phyloP scores from a whole-genome alignment of 1,139 yeast species.

The Saccharomyces hybrid region DNA sequence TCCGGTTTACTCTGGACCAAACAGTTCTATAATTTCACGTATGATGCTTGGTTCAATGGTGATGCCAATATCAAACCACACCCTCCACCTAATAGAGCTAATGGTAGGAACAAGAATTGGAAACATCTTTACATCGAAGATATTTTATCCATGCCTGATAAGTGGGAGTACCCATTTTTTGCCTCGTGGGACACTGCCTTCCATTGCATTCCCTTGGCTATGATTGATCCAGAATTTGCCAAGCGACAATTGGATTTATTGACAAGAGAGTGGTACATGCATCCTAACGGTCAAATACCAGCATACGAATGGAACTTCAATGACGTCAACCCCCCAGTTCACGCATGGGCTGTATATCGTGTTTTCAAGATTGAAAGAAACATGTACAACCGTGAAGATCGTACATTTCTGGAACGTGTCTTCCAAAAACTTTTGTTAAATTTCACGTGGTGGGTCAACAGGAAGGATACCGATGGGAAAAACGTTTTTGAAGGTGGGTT shows the following conservation, averaged over 20 bases:
- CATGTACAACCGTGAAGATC: constrained; percentile 75
- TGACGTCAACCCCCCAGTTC: constrained; percentile 96
- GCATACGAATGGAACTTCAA: constrained; percentile 97
- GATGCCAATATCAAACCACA: constrained; percentile 68
- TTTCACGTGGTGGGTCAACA: constrained; percentile 98
- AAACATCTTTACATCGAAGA: constrained; percentile 85
- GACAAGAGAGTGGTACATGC: constrained; percentile 97
- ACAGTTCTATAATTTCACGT: constrained; percentile 85
- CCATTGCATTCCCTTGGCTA: constrained; percentile 90
- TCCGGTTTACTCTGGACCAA: constrained; percentile 94
- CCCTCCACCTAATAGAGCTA: constrained; percentile 75
- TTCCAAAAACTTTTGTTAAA: constrained; percentile 85
- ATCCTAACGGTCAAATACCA: constrained; percentile 97
- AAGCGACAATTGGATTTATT: constrained; percentile 81
- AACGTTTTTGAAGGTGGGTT: constrained; percentile 95
- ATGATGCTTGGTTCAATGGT: constrained; percentile 82
- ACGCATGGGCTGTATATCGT: constrained; percentile 94
- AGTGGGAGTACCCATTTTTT: constrained; percentile 95
- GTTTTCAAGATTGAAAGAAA: constrained; percentile 86
- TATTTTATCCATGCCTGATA: constrained; percentile 84
- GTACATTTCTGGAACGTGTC: constrained; percentile 80
- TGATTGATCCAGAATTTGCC: constrained; percentile 93
- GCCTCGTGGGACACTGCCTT: constrained; percentile 98
- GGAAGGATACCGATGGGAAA: constrained; percentile 83
- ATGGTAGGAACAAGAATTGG: constrained; percentile 86